phyloP scores from a whole-genome alignment of 1,284 basidiomycete species.

The Pascua guehoae region DNA sequence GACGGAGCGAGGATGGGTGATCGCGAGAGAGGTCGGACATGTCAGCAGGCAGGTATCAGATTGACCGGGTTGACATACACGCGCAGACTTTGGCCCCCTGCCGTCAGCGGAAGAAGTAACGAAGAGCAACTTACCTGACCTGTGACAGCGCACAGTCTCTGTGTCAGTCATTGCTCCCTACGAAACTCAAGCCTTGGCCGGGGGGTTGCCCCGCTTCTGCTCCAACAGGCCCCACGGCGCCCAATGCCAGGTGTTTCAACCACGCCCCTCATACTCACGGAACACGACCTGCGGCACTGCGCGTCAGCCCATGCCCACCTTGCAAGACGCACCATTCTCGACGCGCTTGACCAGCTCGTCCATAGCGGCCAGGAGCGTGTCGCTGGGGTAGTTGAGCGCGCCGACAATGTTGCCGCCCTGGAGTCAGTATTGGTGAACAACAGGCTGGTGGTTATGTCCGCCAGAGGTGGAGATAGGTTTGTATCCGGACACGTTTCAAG shows the following conservation, averaged over 20 bases:
- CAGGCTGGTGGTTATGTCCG: not conserved
- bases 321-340: constrained; percentile 28
- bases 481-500: not conserved
- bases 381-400: constrained; percentile 43
- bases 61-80: constrained; percentile 26
- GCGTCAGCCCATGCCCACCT: constrained; percentile 1
- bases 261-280: constrained; percentile 40
- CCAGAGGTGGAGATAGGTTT: not conserved
- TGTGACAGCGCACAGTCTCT: constrained; percentile 49
- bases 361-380: constrained; percentile 36
- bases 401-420: constrained; percentile 50
- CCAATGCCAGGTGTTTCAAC: too few relatives aligned
- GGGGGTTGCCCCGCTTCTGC: too few relatives aligned
- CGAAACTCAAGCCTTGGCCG: too few relatives aligned
- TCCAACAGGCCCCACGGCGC: too few relatives aligned
- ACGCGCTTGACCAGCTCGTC: constrained; percentile 37
- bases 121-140: constrained; percentile 29
- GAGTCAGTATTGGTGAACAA: constrained; percentile 1
- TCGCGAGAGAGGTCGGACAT: not conserved
- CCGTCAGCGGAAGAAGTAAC: not conserved
- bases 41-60: not conserved
- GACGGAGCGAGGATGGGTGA: not conserved
- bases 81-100: constrained; percentile 48
- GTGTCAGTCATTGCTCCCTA: too few relatives aligned
- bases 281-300: constrained; percentile 46